Evolutionary conservation across 2,329 filamentous ascomycete species (phyloP).

Genomic region (Scopulariopsis brevicaulis): DNA sequence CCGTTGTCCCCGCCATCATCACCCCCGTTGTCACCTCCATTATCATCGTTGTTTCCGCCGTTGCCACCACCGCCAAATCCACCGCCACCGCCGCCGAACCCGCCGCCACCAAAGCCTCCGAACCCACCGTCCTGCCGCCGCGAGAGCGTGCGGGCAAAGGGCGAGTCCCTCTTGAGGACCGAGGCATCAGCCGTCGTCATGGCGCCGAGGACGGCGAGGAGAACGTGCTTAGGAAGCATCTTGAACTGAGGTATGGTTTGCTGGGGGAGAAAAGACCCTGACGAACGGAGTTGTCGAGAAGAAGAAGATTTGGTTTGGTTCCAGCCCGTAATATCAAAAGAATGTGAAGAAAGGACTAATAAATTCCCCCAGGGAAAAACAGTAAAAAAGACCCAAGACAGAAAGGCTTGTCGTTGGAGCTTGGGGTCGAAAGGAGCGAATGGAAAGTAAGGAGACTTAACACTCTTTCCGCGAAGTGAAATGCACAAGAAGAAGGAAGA

Average conservation of each 20-base stretch:
- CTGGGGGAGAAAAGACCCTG: constrained; percentile 10
- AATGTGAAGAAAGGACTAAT: constrained; percentile 10
- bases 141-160: constrained; percentile 23
- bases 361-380: not conserved
- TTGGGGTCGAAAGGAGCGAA: constrained; percentile 9
- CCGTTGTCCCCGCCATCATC: constrained; percentile 9
- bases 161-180: constrained; percentile 23
- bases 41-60: not conserved
- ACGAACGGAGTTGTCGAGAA: constrained; percentile 23
- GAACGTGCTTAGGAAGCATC: constrained; percentile 40
- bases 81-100: not conserved
- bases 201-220: constrained; percentile 37
- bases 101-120: constrained; percentile 9
- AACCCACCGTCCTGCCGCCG: constrained; percentile 26
- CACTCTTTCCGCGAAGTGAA: constrained; percentile 7
- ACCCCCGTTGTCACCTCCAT: constrained; percentile 5
- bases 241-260: constrained; percentile 14
- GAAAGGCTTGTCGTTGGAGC: not conserved
- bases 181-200: constrained; percentile 32
- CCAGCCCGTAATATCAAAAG: not conserved
- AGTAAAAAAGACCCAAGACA: not conserved
- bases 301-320: constrained; percentile 10
- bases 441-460: constrained; percentile 15
- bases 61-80: not conserved
- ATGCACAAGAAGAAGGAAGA: not conserved